Conservation (phyloP, 768 basidiomycete species). For the Suillus luteus region DNA sequence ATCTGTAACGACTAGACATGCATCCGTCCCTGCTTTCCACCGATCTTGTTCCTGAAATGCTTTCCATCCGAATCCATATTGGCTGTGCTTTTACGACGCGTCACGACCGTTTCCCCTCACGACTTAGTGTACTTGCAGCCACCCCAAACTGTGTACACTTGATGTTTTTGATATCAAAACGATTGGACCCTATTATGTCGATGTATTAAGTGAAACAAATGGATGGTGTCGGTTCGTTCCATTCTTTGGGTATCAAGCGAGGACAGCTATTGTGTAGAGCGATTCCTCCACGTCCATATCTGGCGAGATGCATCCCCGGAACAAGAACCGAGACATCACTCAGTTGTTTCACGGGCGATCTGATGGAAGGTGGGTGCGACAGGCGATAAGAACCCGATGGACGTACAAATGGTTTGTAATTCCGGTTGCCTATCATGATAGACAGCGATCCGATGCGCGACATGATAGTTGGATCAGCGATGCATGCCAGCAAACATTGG, state of each 20-base stretch:
- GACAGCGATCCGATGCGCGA: neutral
- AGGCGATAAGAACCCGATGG: constrained; percentile 2
- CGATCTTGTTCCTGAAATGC: constrained; percentile 37
- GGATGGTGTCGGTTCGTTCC: neutral
- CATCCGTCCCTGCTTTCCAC: constrained; percentile 39
- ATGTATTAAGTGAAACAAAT: constrained; percentile 5
- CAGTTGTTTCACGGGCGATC: neutral
- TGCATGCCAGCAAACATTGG: constrained; percentile 62
- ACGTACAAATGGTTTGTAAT: constrained; percentile 6
- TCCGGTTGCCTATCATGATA: constrained; percentile 3
- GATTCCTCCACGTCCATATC: neutral
- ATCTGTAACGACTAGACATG: constrained; percentile 79
- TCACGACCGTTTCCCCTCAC: constrained; percentile 31
- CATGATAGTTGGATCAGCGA: constrained; percentile 42
- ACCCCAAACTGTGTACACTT: constrained; percentile 18
- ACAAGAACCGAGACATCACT: constrained; percentile 1
- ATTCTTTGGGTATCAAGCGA: neutral
- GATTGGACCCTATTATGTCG: neutral
- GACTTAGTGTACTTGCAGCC: constrained; percentile 13
- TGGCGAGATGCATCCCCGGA: neutral
- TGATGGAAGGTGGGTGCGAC: neutral
- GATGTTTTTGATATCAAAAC: constrained; percentile 4
- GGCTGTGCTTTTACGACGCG: constrained; percentile 30
- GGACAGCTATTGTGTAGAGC: neutral
- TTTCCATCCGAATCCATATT: constrained; percentile 30